Conservation (phyloP, 2,329 filamentous ascomycete species). For the Cercospora nicotianae region DNA sequence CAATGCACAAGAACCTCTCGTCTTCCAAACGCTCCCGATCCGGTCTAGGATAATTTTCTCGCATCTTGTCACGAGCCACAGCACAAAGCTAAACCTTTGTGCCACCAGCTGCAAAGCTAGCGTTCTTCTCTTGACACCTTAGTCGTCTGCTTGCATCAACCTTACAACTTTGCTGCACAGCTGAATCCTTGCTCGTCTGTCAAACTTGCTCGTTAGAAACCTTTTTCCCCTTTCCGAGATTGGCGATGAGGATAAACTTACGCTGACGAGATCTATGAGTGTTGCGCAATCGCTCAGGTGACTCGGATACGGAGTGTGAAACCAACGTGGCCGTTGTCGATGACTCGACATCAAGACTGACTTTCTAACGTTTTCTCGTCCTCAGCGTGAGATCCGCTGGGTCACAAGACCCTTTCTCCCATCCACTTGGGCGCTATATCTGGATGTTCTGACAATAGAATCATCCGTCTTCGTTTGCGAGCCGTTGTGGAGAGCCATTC, state of each 20-base stretch:
- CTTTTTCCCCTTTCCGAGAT: neutral
- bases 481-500: neutral
- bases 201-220: neutral
- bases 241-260: neutral
- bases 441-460: neutral
- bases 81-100: slow-evolving; percentile 2
- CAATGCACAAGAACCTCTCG: neutral
- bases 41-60: neutral
- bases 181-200: neutral
- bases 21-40: neutral
- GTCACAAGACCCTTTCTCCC: neutral
- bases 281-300: neutral
- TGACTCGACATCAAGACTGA: neutral
- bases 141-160: slow-evolving; percentile 5
- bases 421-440: neutral
- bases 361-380: neutral
- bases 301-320: neutral
- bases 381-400: neutral
- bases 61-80: neutral
- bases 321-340: neutral
- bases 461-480: neutral
- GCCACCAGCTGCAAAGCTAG: neutral
- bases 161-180: neutral
- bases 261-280: neutral
- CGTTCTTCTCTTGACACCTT: neutral